Percentiles rank a stretch among this genome's conserved stretches.
These are phyloP conservation scores for Phellopilus nigrolimitatus DNA, from an alignment of 1,284 basidiomycete species.

Conservation along the genomic window DNA sequence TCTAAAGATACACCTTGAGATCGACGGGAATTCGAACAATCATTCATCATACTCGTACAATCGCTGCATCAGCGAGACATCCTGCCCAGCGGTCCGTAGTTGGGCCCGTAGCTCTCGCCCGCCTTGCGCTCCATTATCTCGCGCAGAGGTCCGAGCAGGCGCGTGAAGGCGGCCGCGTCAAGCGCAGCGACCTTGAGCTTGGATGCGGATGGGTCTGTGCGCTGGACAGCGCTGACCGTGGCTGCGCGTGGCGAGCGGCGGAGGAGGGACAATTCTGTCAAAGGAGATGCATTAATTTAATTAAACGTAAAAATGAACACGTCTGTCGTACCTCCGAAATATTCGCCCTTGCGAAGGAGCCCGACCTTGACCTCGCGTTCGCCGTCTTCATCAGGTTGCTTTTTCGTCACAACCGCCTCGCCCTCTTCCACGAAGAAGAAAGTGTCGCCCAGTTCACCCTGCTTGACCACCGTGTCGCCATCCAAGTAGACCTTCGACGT, in stretches of 20 bases:
- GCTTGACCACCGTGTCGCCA: slow-evolving; percentile 82
- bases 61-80: slow-evolving; percentile 2
- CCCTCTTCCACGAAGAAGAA: slow-evolving; percentile 98
- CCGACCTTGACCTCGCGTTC: slow-evolving; percentile 73
- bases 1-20: slow-evolving; percentile 15
- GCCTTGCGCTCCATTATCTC: slow-evolving; percentile 88
- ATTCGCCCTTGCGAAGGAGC: slow-evolving; percentile 83
- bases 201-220: slow-evolving; percentile 43
- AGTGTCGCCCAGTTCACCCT: slow-evolving; percentile 94
- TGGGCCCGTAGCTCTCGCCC: slow-evolving; percentile 43
- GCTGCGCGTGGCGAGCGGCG: slow-evolving; percentile 87
- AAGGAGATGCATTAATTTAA: slow-evolving; percentile 16
- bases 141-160: slow-evolving; percentile 85
- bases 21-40: too few species aligned
- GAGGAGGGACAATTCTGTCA: slow-evolving; percentile 74
- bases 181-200: slow-evolving; percentile 91
- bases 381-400: slow-evolving; percentile 54
- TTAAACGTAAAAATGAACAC: slow-evolving; percentile 8
- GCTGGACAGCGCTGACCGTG: slow-evolving; percentile 80
- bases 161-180: slow-evolving; percentile 91
- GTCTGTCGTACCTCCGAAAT: slow-evolving; percentile 84
- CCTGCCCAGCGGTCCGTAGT: slow-evolving; percentile 11
- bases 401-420: slow-evolving; percentile 83
- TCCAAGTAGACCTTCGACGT: slow-evolving; percentile 79
- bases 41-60: too few species aligned